Conservation (phyloP, 164 flowering plant genomes). For the Annona squamosa region DNA sequence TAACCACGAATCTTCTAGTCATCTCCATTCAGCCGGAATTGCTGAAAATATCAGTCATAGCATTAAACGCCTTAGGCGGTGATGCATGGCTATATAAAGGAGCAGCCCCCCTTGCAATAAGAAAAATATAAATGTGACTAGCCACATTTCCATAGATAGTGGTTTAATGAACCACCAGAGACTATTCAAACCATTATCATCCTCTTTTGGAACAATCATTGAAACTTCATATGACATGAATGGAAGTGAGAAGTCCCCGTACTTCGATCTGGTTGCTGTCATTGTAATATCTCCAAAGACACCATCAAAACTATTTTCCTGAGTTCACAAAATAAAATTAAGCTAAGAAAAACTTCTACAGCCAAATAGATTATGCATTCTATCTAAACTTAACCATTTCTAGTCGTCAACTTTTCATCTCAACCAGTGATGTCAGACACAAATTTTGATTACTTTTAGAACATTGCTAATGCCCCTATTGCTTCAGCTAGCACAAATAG, state of each 20-base stretch:
- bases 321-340: not conserved
- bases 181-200: not conserved
- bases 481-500: too few relatives aligned
- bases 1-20: too few relatives aligned
- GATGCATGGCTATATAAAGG: too few relatives aligned
- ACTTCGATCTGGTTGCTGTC: constrained; percentile 23
- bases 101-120: constrained; percentile 5
- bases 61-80: too few relatives aligned
- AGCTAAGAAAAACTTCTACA: not conserved
- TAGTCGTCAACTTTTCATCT: not conserved
- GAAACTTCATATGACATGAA: constrained; percentile 32
- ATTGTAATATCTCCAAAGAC: constrained; percentile 16
- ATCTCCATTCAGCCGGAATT: too few relatives aligned
- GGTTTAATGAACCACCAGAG: constrained; percentile 10
- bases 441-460: too few relatives aligned
- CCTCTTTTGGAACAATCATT: constrained; percentile 31
- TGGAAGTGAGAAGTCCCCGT: constrained; percentile 41
- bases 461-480: too few relatives aligned
- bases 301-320: not conserved
- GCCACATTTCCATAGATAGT: constrained; percentile 5
- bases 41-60: too few relatives aligned
- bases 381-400: not conserved
- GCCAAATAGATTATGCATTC: not conserved
- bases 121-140: constrained; percentile 1
- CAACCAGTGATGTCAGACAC: not conserved